Percentiles rank a stretch among this genome's conserved stretches.
Conservation (phyloP, 1,139 yeast species). For the Nakaseomyces delphensis region DNA sequence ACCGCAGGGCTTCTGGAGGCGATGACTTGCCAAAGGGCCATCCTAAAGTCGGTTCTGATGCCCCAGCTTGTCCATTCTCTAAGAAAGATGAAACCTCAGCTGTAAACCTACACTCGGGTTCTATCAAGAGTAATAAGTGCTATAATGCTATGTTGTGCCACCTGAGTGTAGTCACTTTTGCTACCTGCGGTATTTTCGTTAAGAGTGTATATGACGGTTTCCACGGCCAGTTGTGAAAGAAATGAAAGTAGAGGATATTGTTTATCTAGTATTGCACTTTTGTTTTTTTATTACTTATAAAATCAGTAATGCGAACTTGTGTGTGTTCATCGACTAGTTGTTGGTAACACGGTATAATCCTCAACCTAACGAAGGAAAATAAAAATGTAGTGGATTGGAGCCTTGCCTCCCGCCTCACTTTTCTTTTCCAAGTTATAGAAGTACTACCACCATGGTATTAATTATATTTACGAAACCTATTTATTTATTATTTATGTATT, state of each 20-base stretch:
- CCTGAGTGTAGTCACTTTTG: constrained; percentile 12
- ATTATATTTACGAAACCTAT: too few relatives aligned
- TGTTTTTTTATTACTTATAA: too few relatives aligned
- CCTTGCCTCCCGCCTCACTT: too few relatives aligned
- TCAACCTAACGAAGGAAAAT: too few relatives aligned
- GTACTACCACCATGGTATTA: too few relatives aligned
- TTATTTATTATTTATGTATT: too few relatives aligned
- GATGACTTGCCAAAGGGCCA: constrained; percentile 5
- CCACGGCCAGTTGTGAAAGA: constrained; percentile 14
- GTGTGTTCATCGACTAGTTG: too few relatives aligned
- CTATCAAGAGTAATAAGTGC: constrained; percentile 11
- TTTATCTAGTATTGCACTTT: neutral
- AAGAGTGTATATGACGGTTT: constrained; percentile 19
- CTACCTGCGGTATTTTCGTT: constrained; percentile 18
- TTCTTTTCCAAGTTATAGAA: too few relatives aligned
- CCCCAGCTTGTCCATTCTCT: constrained; percentile 9
- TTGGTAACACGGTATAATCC: too few relatives aligned
- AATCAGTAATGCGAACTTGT: too few relatives aligned
- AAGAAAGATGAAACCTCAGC: constrained; percentile 4
- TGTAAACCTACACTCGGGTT: constrained; percentile 7
- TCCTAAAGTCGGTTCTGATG: constrained; percentile 6
- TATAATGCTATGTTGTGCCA: constrained; percentile 13
- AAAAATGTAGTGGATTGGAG: too few relatives aligned
- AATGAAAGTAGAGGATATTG: neutral
- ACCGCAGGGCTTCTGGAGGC: neutral